Evolutionary conservation across 371 early-diverging fungal genomes (phyloP), one percentile per base, ranked within the genome.

Genomic region (Syncephalis fuscata): DNA sequence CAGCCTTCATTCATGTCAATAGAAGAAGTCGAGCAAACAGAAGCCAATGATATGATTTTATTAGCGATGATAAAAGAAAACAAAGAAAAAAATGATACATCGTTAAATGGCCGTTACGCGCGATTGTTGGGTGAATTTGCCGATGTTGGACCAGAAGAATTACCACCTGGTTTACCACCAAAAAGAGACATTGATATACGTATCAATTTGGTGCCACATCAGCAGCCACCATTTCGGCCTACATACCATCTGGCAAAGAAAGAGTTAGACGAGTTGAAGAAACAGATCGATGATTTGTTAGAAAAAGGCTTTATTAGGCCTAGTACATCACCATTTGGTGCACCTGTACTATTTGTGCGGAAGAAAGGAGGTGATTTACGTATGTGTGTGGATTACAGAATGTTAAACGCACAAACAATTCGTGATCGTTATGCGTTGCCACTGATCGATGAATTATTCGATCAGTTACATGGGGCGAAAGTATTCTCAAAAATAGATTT

Each of bases 271-370:
- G 63, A 61, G 37, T 45, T 65, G 14, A 49, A 48, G 3, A 47
- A 52, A 26, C 64, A 66, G 22, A 27, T 71, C 0, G 45, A 60
- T 19, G 55, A 60, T 4, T 40, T 63, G 3, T 39, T 63, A 11
- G 36, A 19, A 9, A 48, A 54, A 16, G 44, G 50, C 10, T 51
- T 52, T 22, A 59, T 63, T 19, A 11, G 48, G 25, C 51, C 56
- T n/a, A 53, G 57, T 19, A 27, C 20, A 51, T 9, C 19, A 26
- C 36, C 27, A 45, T 11, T 14, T 45, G 77, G 70, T 2, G 64
- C 72, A 8, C 76, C 78, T 11, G 59, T 73, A 1, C 46, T 75
- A 7, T 76, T 77, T 57, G 75, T 70, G 0, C 50, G 53, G 3
- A 73, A 55, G 44, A 56, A 56, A 38, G 52, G 52, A 11, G 52